These are phyloP conservation scores for Yarrowia sp. DNA, from an alignment of 805 yeast genomes.

Conservation along the genomic window DNA sequence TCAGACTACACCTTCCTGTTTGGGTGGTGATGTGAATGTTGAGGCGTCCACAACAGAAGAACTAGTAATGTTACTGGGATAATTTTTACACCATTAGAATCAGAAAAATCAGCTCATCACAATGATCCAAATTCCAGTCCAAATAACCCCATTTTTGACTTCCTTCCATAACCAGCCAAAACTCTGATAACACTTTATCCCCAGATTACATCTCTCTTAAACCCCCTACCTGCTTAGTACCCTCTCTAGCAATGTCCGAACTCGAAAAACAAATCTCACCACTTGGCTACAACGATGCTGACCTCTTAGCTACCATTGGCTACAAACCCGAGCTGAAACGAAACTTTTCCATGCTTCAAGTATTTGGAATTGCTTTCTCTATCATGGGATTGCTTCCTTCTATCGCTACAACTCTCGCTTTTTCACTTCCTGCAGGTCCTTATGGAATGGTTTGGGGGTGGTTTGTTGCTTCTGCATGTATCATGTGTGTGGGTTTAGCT, in stretches of 20 bases:
- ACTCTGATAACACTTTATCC: background rate
- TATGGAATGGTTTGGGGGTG: conserved; percentile 6
- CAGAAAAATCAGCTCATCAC: no score
- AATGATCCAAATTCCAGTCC: no score
- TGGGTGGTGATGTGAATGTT: background rate
- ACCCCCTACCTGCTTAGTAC: background rate
- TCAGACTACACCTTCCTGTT: background rate
- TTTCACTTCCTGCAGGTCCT: background rate
- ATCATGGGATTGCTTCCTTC: background rate
- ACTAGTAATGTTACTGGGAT: no score
- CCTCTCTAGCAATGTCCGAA: background rate
- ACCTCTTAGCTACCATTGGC: background rate
- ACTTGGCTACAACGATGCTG: background rate
- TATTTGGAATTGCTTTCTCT: background rate
- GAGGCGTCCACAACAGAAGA: no score
- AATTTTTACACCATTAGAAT: no score
- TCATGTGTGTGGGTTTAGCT: background rate
- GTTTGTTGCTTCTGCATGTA: background rate
- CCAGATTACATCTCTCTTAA: background rate
- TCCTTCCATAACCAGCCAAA: background rate
- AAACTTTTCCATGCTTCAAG: conserved; percentile 1
- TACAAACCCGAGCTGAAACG: conserved; percentile 6
- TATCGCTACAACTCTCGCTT: background rate
- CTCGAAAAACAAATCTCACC: conserved; percentile 4
- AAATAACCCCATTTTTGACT: no score